Conservation (phyloP, 2,329 filamentous ascomycete species). For the Penicillium psychrosexuale region DNA sequence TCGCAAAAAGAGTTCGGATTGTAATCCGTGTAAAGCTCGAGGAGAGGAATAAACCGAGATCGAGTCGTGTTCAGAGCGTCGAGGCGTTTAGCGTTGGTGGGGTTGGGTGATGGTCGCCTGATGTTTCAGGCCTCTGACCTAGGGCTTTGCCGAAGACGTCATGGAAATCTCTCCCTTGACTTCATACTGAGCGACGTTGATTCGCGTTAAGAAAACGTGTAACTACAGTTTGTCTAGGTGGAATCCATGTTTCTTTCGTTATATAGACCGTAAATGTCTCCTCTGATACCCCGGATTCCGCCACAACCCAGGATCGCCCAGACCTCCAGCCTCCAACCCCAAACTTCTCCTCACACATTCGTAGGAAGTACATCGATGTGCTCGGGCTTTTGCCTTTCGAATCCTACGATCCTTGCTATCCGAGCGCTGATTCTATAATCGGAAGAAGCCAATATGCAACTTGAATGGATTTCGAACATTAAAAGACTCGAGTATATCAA, state of each 20-base stretch:
- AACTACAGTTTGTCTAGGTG: background rate
- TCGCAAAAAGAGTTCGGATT: constrained; percentile 16
- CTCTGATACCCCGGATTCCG: constrained; percentile 1
- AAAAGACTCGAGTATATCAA: background rate
- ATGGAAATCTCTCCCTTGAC: constrained; percentile 11
- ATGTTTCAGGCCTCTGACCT: constrained; percentile 15
- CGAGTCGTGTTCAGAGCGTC: constrained; percentile 31
- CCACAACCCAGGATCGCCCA: background rate
- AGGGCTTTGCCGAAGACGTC: constrained; percentile 27
- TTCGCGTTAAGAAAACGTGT: background rate
- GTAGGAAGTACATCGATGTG: background rate
- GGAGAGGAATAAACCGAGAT: constrained; percentile 24
- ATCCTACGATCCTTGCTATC: background rate
- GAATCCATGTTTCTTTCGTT: background rate
- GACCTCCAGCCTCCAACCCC: background rate
- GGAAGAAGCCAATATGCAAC: background rate
- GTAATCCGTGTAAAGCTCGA: constrained; percentile 21
- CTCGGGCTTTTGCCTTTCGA: background rate
- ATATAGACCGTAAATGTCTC: background rate
- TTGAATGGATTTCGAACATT: background rate
- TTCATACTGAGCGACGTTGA: constrained; percentile 3
- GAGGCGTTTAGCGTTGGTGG: constrained; percentile 27
- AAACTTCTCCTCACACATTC: constrained; percentile 10
- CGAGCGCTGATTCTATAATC: background rate
- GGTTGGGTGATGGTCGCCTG: constrained; percentile 22